phyloP scores from a whole-genome alignment of 148 eudicot genomes.

The Dianthus caryophyllus region DNA sequence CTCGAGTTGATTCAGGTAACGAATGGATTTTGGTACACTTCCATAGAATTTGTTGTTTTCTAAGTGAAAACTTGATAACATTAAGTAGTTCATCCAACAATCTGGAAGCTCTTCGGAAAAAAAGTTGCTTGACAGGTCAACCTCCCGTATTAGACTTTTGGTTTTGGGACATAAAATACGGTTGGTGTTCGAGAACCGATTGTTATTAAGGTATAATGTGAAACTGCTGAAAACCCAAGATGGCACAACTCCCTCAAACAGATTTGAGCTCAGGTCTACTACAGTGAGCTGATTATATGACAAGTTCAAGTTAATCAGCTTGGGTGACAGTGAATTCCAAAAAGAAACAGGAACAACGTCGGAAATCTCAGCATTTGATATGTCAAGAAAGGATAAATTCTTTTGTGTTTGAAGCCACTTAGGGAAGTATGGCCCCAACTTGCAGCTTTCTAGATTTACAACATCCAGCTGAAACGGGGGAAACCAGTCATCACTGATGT shows the following conservation, averaged over 20 bases:
- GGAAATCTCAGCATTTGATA: no score
- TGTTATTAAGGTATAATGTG: constrained; percentile 16
- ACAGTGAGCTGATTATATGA: not conserved
- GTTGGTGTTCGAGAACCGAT: constrained; percentile 13
- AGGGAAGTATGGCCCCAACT: no score
- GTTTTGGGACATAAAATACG: constrained; percentile 16
- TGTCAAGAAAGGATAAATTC: no score
- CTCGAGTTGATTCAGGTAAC: not conserved
- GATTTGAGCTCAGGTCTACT: constrained; percentile 25
- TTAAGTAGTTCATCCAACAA: constrained; percentile 10
- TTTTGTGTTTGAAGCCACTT: no score
- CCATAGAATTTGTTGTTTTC: constrained; percentile 17
- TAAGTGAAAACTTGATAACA: not conserved
- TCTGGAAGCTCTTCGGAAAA: constrained; percentile 15
- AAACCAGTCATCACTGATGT: no score
- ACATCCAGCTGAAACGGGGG: no score
- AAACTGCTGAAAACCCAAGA: constrained; percentile 3
- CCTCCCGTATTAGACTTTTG: not conserved
- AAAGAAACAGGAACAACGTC: no score
- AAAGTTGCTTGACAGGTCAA: constrained; percentile 17
- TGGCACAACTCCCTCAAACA: constrained; percentile 21
- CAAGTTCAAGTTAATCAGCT: not conserved
- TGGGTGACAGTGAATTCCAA: constrained; percentile 9
- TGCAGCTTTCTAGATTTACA: no score
- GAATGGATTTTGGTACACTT: constrained; percentile 10